Percentiles rank a stretch among this genome's conserved stretches.
Conservation (phyloP, 2,329 filamentous ascomycete genomes). For the Penicillium freii region DNA sequence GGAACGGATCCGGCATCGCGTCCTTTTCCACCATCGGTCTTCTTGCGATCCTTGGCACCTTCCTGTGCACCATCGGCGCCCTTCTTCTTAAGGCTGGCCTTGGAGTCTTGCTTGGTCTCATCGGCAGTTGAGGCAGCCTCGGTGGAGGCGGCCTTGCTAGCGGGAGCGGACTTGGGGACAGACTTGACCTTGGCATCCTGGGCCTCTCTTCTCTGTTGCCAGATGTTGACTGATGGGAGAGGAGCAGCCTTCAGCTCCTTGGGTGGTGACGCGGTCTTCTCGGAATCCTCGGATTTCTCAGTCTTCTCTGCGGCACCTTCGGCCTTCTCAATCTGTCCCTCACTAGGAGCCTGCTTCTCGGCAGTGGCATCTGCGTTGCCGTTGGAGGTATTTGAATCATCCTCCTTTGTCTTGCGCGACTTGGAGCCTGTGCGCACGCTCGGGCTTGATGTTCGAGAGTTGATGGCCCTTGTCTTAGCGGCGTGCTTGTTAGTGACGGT, state of each 20-base stretch:
- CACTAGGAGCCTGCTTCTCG: slow-evolving; percentile 47
- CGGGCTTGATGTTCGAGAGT: slow-evolving; percentile 52
- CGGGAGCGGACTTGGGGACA: slow-evolving; percentile 26
- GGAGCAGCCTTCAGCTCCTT: slow-evolving; percentile 74
- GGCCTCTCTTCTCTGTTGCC: slow-evolving; percentile 75
- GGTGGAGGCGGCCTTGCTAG: slow-evolving; percentile 23
- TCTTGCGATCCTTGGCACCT: slow-evolving; percentile 36
- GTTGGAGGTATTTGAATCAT: slow-evolving; percentile 63
- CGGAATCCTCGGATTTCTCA: slow-evolving; percentile 46
- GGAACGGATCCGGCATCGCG: slow-evolving; percentile 51
- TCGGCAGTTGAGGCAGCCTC: slow-evolving; percentile 32
- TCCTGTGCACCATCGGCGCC: slow-evolving; percentile 30
- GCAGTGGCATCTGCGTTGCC: slow-evolving; percentile 60
- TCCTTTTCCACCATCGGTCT: slow-evolving; percentile 43
- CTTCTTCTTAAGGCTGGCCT: slow-evolving; percentile 44
- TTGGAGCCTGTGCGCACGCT: slow-evolving; percentile 52
- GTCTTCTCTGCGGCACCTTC: slow-evolving; percentile 57
- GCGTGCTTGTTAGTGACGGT: slow-evolving; percentile 28
- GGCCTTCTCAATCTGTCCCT: slow-evolving; percentile 43
- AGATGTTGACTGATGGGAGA: slow-evolving; percentile 80
- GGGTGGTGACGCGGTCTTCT: slow-evolving; percentile 56
- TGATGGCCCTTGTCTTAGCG: slow-evolving; percentile 30
- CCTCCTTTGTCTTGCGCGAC: slow-evolving; percentile 57
- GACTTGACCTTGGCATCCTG: slow-evolving; percentile 52
- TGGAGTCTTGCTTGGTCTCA: slow-evolving; percentile 43